Conservation (phyloP, 2,329 filamentous ascomycete species). For the Boeremia exigua region DNA sequence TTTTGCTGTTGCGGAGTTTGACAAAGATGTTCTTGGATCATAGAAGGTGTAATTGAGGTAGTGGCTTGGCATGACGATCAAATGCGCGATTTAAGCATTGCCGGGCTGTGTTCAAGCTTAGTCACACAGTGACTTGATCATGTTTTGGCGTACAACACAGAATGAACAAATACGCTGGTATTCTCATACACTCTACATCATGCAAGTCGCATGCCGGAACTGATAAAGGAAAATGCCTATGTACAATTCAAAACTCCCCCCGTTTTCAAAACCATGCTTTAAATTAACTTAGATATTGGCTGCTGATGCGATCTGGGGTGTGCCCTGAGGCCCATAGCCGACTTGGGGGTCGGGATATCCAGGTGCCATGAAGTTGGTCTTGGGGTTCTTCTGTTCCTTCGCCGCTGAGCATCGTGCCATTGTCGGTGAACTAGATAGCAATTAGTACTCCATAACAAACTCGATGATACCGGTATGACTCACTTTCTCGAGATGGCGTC, state of each 20-base stretch:
- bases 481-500: constrained; percentile 96
- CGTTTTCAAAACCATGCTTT: constrained; percentile 19
- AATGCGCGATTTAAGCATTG: constrained; percentile 1
- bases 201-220: constrained; percentile 25
- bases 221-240: constrained; percentile 36
- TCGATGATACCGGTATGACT: constrained; percentile 40
- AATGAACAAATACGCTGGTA: constrained; percentile 27
- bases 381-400: constrained; percentile 68
- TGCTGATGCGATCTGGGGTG: constrained; percentile 27
- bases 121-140: too few relatives aligned
- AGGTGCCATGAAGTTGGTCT: constrained; percentile 60
- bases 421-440: constrained; percentile 78
- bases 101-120: not conserved
- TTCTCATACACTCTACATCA: constrained; percentile 32
- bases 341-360: constrained; percentile 53
- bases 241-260: constrained; percentile 33
- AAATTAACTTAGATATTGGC: constrained; percentile 32
- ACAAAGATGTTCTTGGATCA: not conserved
- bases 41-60: not conserved
- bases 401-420: constrained; percentile 97
- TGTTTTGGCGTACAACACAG: not conserved
- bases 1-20: not conserved
- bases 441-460: constrained; percentile 16
- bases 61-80: constrained; percentile 12
- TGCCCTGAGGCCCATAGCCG: constrained; percentile 45